These are phyloP conservation scores for Claviceps sp. DNA, from an alignment of 2,329 filamentous ascomycete genomes.

Conservation along the genomic window DNA sequence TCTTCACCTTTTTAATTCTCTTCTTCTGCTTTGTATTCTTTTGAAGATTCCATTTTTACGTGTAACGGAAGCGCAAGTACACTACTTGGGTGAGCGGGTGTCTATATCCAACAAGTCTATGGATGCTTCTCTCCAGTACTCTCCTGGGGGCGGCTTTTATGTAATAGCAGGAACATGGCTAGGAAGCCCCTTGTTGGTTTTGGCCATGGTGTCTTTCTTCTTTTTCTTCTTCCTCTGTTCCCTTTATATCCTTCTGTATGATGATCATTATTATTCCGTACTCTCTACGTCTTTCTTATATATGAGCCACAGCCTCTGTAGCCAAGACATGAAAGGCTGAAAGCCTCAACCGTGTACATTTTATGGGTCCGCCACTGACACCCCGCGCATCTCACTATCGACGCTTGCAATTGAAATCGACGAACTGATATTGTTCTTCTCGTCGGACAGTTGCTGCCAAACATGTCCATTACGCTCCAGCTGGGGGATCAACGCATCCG, in stretches of 20 bases:
- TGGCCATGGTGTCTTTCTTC: background rate
- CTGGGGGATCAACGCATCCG: conserved; percentile 13
- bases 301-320: background rate
- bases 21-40: background rate
- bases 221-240: background rate
- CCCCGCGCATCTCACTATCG: background rate
- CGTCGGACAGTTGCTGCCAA: background rate
- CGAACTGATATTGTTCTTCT: background rate
- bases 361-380: background rate
- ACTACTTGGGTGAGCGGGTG: background rate
- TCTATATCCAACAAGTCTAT: no score
- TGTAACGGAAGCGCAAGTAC: background rate
- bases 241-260: no score
- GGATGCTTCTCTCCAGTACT: background rate
- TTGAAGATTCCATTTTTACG: background rate
- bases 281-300: background rate
- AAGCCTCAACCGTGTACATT: no score
- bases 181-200: no score
- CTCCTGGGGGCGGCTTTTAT: no score
- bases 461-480: conserved; percentile 16
- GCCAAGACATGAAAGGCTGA: no score
- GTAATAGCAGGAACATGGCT: no score
- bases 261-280: no score
- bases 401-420: background rate
- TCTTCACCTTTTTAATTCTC: background rate